Evolutionary conservation across 2,329 filamentous ascomycete species (phyloP), one percentile per base, ranked within the genome.

Genomic region (Alternaria conjuncta): DNA sequence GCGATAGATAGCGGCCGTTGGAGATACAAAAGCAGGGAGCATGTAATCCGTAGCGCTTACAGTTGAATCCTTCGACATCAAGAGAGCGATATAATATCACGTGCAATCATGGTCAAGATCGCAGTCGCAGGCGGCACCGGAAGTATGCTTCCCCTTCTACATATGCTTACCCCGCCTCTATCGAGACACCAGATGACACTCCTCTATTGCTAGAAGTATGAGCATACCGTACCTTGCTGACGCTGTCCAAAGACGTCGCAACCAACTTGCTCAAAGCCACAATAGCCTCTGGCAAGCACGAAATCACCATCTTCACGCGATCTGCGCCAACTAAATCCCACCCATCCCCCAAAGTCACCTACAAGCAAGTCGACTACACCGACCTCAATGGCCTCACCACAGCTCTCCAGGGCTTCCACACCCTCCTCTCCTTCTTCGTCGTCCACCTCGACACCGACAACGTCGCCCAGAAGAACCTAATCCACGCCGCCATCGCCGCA

Each of bases 181-280:
- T 45, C 20, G 11, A n/a, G n/a, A 32, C 15, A 23, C 6, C 8
- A 43, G 18, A 28, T 25, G 30, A 2, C 9, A 23, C 26, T 28
- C 28, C 11, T 28, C 28, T 6, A 3, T 28, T 21, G 47, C 26
- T 13, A 32, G 9, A 32, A 15, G 3, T 13, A 18, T 13, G 6
- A 13, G 5, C 4, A 26, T 32, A 15, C 15, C 18, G 13, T 21
- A 5, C 46, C 10, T 13, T 36, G 20, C 56, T 49, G 6, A 41
- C 20, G 32, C 23, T 4, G 11, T 5, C 13, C 3, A 12, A 49
- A 88, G 86, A 86, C 59, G 83, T 89, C 50, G 84, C 83, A 3
- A 80, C 77, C 45, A 86, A 87, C 70, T 71, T 89, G 10, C 75
- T 88, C 21, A 85, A 88, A 61, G 80, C 76, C 4, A 78, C 88